Evolutionary conservation across 345 rosid genomes (phyloP), one percentile per base, ranked within the genome.

Genomic region (Barbarea vulgaris): DNA sequence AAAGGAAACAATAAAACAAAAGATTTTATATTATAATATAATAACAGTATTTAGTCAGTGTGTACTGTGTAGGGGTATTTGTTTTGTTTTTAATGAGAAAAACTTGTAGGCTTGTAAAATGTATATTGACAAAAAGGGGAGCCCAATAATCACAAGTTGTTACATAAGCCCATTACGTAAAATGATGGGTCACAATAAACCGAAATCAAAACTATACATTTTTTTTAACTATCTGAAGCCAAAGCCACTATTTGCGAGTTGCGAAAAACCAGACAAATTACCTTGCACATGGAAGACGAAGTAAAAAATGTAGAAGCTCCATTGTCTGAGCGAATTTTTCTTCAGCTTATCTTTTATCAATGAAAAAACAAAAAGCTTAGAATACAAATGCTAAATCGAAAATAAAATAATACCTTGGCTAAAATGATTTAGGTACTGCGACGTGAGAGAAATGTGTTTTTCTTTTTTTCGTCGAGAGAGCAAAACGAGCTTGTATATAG

Each of bases 281-380:
- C 69, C 79, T 76, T 60, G 55, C 21, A 59, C 22, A 68, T 52
- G 56, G 74, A 59, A 50, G 54, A 58, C n/a, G 24, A 68, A 51
- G 21, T 51, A 64, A 39, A 51, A 41, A 1, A 51, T 31, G 19
- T 8, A 22, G 56, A 68, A 60, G 39, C 39, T 76, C 64, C 79
- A 76, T 41, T 37, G 13, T 28, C 34, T 34, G 17, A n/a, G n/a
- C 10, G 18, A 48, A n/a, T 21, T 21, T 15, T 21, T 65, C 56
- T 53, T 53, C 17, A 9, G 28, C 2, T 52, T 39, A 14, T 21
- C 30, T 31, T 21, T 13, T 39, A 31, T 9, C 0, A 42, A 46
- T 17, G 18, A 15, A 64, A 15, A 42, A 19, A 31, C 4, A 46
- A 36, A 58, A 36, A 12, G 10, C 48, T 34, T 24, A 24, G 27